Evolutionary conservation across 305 asterid species (phyloP).

Genomic region (Nicotiana rustica): DNA sequence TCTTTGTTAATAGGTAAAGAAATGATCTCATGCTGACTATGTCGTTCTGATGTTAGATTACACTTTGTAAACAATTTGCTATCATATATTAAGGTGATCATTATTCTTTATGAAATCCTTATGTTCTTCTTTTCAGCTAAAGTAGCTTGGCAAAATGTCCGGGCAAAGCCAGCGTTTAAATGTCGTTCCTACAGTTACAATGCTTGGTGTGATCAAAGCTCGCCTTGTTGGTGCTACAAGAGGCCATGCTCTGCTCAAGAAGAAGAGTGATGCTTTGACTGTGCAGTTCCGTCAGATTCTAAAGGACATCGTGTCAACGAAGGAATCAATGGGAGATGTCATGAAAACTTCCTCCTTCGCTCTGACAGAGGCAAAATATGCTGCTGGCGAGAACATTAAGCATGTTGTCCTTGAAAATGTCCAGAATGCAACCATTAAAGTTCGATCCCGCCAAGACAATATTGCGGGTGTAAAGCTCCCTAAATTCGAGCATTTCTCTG

Average conservation of each 20-base stretch:
- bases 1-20: background rate
- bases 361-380: constrained; percentile 83
- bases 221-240: constrained; percentile 89
- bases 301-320: constrained; percentile 76
- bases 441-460: constrained; percentile 75
- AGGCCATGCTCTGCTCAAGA: constrained; percentile 94
- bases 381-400: constrained; percentile 88
- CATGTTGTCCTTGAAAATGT: constrained; percentile 87
- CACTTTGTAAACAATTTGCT: background rate
- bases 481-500: constrained; percentile 66
- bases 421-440: constrained; percentile 68
- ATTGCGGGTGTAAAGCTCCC: constrained; percentile 94
- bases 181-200: constrained; percentile 88
- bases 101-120: background rate
- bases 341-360: constrained; percentile 76
- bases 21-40: background rate
- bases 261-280: constrained; percentile 88
- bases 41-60: background rate
- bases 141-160: constrained; percentile 62
- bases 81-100: constrained; percentile 31
- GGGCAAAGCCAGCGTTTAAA: constrained; percentile 83
- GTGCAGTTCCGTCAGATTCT: constrained; percentile 88
- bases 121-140: constrained; percentile 48
- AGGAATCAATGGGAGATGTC: constrained; percentile 86
- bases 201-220: constrained; percentile 89